Percentiles rank a stretch among this genome's conserved stretches.
phyloP scores from a whole-genome alignment of 1,284 basidiomycete genomes.

The Lentinula novae-zelandiae region DNA sequence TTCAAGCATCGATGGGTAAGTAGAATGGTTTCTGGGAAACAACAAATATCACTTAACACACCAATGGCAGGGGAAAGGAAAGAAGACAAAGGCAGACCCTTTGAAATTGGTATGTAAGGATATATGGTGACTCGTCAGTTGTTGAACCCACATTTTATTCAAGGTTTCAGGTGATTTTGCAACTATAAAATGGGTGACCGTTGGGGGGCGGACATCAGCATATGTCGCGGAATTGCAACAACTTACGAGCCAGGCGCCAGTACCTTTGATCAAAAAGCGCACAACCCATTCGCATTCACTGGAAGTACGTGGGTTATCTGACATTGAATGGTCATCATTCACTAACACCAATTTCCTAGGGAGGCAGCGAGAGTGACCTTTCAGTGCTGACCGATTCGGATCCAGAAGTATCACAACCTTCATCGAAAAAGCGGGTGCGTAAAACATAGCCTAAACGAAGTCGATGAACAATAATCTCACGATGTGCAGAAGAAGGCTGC shows the following conservation, averaged over 20 bases:
- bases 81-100: constrained; percentile 44
- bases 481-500: neutral
- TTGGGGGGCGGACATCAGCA: constrained; percentile 80
- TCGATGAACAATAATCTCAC: neutral
- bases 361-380: constrained; percentile 23
- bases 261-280: neutral
- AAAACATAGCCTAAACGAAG: neutral
- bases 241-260: constrained; percentile 7
- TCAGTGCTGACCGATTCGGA: constrained; percentile 22
- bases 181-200: constrained; percentile 74
- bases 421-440: constrained; percentile 4
- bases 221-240: constrained; percentile 65
- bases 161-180: constrained; percentile 71
- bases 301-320: neutral
- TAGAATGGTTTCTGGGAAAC: neutral
- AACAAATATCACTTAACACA: neutral
- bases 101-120: constrained; percentile 47
- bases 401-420: constrained; percentile 8
- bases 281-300: neutral
- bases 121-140: neutral
- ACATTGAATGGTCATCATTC: neutral
- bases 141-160: neutral
- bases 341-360: constrained; percentile 4
- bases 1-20: constrained; percentile 71
- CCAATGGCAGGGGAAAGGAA: constrained; percentile 43